Evolutionary conservation across 2,329 filamentous ascomycete species (phyloP), one percentile per base, ranked within the genome.

Genomic region (Colletotrichum phormii): DNA sequence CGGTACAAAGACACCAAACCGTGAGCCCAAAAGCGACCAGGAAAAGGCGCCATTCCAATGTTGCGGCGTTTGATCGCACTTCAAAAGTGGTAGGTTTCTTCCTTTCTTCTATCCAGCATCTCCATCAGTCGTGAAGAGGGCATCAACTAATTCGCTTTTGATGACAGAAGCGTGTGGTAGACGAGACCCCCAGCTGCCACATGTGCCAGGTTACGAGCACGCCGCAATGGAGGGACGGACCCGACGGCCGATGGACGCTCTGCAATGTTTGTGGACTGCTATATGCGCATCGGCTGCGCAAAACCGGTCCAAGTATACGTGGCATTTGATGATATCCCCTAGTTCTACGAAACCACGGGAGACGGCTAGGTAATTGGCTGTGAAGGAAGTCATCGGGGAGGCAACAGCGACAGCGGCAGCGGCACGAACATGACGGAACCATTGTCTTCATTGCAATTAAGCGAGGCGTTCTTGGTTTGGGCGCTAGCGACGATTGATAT

Each of bases 211-310:
- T 26, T 12, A 51, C 59, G 9, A 51, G 26, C 26, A 62, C 59
- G 24, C 59, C 59, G 1, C 9, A 51, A 29, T 33, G 59, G 59
- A 42, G 59, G 11, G n/a, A 62, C 26, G 59, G 59, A 4, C 59
- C 59, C 5, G 24, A 26, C 11, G 59, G 59, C 26, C 37, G 46
- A 11, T 62, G 59, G 59, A 51, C 59, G 1, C 59, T 62, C 1
- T 62, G 59, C 24, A 62, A 62, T 13, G 59, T 51, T 7, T 62
- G 59, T 18, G 59, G 59, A 29, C 12, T 62, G 15, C 5, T 62
- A 7, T 62, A 51, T 12, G 42, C 59, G 5, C 18, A 42, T 5
- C 9, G 26, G 18, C 8, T 33, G 29, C 59, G 59, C 13, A 51
- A 29, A 7, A 51, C 6, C 42, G 26, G 18, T 7, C 18, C 26